phyloP scores from a whole-genome alignment of 202 grass and related monocot species.

The Carex sylvatica region DNA sequence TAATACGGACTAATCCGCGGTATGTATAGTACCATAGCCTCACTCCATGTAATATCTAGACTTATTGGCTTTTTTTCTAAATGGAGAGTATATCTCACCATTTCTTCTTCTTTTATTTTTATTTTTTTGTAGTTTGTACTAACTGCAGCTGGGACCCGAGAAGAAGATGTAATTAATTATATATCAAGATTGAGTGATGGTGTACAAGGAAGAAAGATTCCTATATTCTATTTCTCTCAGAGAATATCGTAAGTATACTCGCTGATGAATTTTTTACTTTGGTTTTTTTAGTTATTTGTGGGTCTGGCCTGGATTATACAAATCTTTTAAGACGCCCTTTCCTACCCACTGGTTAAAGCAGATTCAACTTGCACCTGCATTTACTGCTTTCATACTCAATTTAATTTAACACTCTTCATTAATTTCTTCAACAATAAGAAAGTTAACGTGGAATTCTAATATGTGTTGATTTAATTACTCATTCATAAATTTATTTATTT shows the following conservation, averaged over 20 bases:
- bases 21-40: too few species aligned
- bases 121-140: constrained; percentile 73
- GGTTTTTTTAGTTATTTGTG: background rate
- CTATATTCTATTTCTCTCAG: constrained; percentile 69
- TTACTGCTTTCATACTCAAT: constrained; percentile 12
- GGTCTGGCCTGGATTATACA: background rate
- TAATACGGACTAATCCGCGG: too few species aligned
- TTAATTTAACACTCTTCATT: constrained; percentile 3
- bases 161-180: constrained; percentile 58
- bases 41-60: background rate
- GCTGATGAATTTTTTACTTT: background rate
- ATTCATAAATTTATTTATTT: background rate
- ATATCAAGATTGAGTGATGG: constrained; percentile 36
- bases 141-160: constrained; percentile 78
- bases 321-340: background rate
- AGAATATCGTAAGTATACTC: constrained; percentile 64
- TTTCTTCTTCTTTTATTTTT: constrained; percentile 15
- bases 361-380: background rate
- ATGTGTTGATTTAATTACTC: background rate
- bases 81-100: background rate
- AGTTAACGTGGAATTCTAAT: background rate
- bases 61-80: background rate
- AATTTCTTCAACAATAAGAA: background rate
- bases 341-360: background rate
- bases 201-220: constrained; percentile 71